These are phyloP conservation scores for Penicillium frequentans DNA, from an alignment of 2,329 filamentous ascomycete species.

Conservation along the genomic window DNA sequence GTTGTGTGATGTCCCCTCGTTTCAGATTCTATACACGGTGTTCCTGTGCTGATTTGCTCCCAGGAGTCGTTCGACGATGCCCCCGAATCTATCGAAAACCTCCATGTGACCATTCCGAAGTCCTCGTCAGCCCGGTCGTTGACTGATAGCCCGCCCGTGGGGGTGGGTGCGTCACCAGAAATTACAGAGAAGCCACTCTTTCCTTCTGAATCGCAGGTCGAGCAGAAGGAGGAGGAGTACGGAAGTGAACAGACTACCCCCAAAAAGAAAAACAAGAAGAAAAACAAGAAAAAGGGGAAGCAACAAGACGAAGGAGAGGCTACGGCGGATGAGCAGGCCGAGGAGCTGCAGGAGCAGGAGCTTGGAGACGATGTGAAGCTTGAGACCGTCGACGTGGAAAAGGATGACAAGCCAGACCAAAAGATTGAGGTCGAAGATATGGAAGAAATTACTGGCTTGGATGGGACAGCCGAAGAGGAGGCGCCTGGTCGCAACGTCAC, in stretches of 20 bases:
- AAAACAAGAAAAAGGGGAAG: constrained; percentile 12
- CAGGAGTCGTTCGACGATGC: constrained; percentile 86
- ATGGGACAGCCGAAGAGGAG: constrained; percentile 23
- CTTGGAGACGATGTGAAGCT: constrained; percentile 20
- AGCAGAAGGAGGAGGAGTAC: constrained; percentile 16
- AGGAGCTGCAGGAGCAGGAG: constrained; percentile 24
- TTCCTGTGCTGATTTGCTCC: constrained; percentile 3
- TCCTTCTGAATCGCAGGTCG: constrained; percentile 29
- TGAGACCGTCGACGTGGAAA: neutral
- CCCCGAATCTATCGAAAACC: constrained; percentile 44
- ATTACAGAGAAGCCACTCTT: constrained; percentile 31
- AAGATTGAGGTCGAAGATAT: constrained; percentile 3
- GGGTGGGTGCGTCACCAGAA: constrained; percentile 38
- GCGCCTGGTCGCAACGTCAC: constrained; percentile 36
- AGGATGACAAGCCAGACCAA: constrained; percentile 9
- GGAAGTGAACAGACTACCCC: constrained; percentile 6
- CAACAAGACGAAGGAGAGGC: constrained; percentile 15
- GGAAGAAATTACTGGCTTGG: constrained; percentile 1
- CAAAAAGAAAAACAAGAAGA: constrained; percentile 14
- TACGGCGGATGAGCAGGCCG: constrained; percentile 17
- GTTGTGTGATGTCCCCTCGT: constrained; percentile 18
- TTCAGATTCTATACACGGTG: constrained; percentile 1
- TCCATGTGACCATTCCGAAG: constrained; percentile 32
- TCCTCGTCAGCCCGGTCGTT: constrained; percentile 63
- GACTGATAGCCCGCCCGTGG: constrained; percentile 46